Base-by-base conservation (phyloP, 2,329 filamentous ascomycete species). In the Aspergillus ruber region DNA sequence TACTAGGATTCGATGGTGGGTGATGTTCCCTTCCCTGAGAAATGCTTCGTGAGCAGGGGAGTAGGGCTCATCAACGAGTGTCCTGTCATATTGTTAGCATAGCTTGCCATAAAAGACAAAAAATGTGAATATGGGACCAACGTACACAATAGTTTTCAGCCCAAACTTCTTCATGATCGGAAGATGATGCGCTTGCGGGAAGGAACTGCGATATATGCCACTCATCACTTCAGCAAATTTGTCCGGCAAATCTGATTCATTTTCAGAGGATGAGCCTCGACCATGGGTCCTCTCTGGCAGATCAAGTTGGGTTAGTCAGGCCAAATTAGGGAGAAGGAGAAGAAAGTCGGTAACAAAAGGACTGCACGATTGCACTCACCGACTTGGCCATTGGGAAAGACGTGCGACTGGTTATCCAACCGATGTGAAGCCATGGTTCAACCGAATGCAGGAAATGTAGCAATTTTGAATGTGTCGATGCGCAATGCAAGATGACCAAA, bases 121-220 rank as follows among this genome's bases (percentile, higher is more conserved):
- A 12, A 10, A 32, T 12, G 9, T 29, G 21, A 15, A 38, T 25
- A 35, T 32, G 8, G 15, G 21, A 71, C 15, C 25, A 29, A 61
- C 82, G 67, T 74, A 88, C 82, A 95, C 76, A 49, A 95, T 84
- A 13, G 86, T 91, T 71, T 87, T 90, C 51, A 96, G 73, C 9
- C 80, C 74, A 43, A 95, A 74, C 21, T 73, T 74, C 57, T 78
- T 72, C 46, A 95, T 71, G 60, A 86, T 91, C 3, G 74, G 74
- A 53, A 86, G 85, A 60, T 95, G 85, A 48, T 83, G 77, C 4
- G 77, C 67, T 51, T 82, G 74, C 2, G 90, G 90, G 62, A 90
- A 95, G 55, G 85, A 85, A 67, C 88, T 91, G 45, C 90, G 81
- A 64, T 88, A 95, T 23, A 96, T 76, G 7, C 85, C 84, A 6